Conservation (phyloP, 305 asterid species). For the Euphrasia arctica region DNA sequence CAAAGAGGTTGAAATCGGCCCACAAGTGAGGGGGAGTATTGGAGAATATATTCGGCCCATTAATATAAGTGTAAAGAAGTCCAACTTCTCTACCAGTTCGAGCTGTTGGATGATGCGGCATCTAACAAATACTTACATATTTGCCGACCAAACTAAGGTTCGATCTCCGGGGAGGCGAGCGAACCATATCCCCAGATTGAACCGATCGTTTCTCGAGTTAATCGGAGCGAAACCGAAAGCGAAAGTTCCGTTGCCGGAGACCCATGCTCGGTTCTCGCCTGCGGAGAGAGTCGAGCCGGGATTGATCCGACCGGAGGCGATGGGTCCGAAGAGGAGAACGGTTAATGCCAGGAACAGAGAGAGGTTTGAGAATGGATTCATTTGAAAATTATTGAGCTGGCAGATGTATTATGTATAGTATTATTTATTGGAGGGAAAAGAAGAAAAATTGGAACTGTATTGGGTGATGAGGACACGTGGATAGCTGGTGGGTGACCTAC, state of each 20-base stretch:
- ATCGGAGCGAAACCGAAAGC: slow-evolving; percentile 65
- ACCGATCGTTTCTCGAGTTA: slow-evolving; percentile 33
- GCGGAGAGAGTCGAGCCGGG: slow-evolving; percentile 64
- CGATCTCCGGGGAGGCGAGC: slow-evolving; percentile 70
- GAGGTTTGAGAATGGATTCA: slow-evolving; percentile 1
- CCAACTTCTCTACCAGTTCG: too few relatives aligned
- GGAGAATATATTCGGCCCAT: too few relatives aligned
- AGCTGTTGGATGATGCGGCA: too few relatives aligned
- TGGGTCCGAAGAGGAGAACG: slow-evolving; percentile 30
- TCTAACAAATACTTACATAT: slow-evolving; percentile 70
- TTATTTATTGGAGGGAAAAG: slow-evolving; percentile 27
- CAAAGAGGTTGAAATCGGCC: too few relatives aligned
- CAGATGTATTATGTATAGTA: too few relatives aligned
- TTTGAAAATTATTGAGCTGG: slow-evolving; percentile 32
- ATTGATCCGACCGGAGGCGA: slow-evolving; percentile 33
- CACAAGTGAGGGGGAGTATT: too few relatives aligned
- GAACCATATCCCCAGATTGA: slow-evolving; percentile 74
- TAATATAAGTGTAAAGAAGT: too few relatives aligned
- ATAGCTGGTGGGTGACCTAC: slow-evolving; percentile 44
- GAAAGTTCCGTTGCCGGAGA: slow-evolving; percentile 70
- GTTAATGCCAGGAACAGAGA: slow-evolving; percentile 28
- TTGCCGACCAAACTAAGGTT: slow-evolving; percentile 75
- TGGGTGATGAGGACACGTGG: slow-evolving; percentile 40
- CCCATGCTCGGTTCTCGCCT: slow-evolving; percentile 56
- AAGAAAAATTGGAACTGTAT: slow-evolving; percentile 26